Conservation (phyloP, 371 early-diverging fungal genomes). For the Mortierella sp. region DNA sequence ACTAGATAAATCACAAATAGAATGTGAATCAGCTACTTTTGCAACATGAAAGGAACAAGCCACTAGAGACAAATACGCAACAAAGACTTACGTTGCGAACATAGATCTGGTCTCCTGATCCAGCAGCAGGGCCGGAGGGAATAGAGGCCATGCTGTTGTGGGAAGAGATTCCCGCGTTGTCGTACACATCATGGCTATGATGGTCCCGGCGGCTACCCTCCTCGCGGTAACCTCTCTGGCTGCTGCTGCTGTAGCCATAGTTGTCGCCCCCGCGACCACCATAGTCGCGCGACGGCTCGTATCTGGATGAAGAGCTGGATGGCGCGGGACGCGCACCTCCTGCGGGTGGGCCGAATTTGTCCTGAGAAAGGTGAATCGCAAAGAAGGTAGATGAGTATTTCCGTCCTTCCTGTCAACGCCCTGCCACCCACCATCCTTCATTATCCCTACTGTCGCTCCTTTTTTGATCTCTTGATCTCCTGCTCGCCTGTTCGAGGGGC, state of each 20-base stretch:
- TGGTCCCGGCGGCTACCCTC: constrained; percentile 15
- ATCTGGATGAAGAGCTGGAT: constrained; percentile 11
- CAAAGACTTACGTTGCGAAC: constrained; percentile 67
- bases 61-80: neutral
- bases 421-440: neutral
- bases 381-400: constrained; percentile 13
- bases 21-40: neutral
- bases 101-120: constrained; percentile 66
- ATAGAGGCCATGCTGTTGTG: constrained; percentile 28
- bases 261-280: constrained; percentile 7
- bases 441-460: neutral
- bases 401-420: neutral
- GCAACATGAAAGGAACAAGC: neutral
- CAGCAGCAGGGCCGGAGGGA: constrained; percentile 55
- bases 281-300: constrained; percentile 3
- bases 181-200: constrained; percentile 27
- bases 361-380: constrained; percentile 29
- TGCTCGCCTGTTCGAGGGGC: neutral
- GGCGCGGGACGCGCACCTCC: constrained; percentile 10
- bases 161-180: constrained; percentile 10
- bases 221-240: constrained; percentile 22
- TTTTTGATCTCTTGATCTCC: neutral
- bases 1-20: constrained; percentile 43
- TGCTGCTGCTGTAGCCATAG: constrained; percentile 9
- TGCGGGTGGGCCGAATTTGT: constrained; percentile 51